Base-by-base conservation (phyloP, 805 yeast genomes). In the Ogataea trehaloabstinens region DNA sequence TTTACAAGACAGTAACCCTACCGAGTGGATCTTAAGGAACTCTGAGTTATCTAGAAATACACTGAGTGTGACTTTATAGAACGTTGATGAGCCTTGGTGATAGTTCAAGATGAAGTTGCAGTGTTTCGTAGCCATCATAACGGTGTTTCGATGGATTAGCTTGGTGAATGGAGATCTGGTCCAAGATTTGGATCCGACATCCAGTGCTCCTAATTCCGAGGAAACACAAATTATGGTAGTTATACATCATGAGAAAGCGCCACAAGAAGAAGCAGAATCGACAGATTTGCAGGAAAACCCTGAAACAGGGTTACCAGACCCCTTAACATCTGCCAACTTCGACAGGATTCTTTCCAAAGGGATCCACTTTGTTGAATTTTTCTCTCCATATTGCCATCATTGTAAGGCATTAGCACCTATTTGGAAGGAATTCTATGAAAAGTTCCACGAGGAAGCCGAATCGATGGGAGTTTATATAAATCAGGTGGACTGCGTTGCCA, bases 351-450 rank as follows among this genome's bases (percentile, higher is more conserved):
- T 78, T n/a, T 55, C 67, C 15, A 62, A 69, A 7, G 83, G 83
- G 3, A 63, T 80, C 16, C 82, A 89, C 53, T 71, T 91, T 54
- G 81, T 91, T 24, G 96, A 91, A 63, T 90, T 88, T 63, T 93
- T 64, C 58, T 87, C 96, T 22, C 99, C 99, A 0, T 82, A 82
- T 53, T 93, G 99, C 59, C 59, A 67, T 6, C 98, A 91, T 62
- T 93, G 99, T 64, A 73, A 67, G 45, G 69, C 65, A 6, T 64
- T 93, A 37, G 93, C 86, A 2, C 98, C 99, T 1, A 71, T 66
- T 6, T 93, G 98, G 97, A 74, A 78, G 42, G 68, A 73, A 40
- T 74, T 91, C 0, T 85, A 78, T 64, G 51, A 66, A 18, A 58
- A 61, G 4, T 73, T 76, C 50, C 60, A 70, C 25, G 57, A 61